These are phyloP conservation scores for Seminavis robusta DNA, from an alignment of 108 stramenopile species.

Conservation along the genomic window DNA sequence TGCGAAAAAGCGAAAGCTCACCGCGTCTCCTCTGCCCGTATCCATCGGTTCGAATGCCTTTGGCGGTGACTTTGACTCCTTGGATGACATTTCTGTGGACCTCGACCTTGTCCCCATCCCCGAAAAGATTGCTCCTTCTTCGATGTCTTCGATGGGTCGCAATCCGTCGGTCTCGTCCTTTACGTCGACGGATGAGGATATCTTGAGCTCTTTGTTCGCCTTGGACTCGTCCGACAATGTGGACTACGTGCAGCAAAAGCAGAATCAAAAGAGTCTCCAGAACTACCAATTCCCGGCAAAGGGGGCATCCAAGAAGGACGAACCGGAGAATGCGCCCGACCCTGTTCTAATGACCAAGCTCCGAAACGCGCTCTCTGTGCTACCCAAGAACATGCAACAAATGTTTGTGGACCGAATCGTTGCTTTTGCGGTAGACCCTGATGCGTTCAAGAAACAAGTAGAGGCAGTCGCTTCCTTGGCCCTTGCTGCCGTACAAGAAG, in stretches of 20 bases:
- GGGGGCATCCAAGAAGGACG: too few species aligned
- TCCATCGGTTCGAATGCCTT: too few species aligned
- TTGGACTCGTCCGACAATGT: slow-evolving; percentile 27
- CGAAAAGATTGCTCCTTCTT: too few species aligned
- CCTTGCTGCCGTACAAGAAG: slow-evolving; percentile 46
- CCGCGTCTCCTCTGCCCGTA: too few species aligned
- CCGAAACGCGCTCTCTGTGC: slow-evolving; percentile 36
- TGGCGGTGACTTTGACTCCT: too few species aligned
- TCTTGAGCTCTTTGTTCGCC: slow-evolving; percentile 23
- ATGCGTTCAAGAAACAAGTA: neutral
- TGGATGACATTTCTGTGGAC: too few species aligned
- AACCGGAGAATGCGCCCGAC: slow-evolving; percentile 36
- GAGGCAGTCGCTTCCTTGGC: slow-evolving; percentile 18
- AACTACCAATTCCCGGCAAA: neutral
- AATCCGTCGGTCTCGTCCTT: too few species aligned
- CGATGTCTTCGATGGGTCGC: too few species aligned
- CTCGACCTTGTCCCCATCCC: too few species aligned
- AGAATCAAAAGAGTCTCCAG: slow-evolving; percentile 4
- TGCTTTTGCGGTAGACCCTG: slow-evolving; percentile 1
- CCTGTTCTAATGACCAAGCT: slow-evolving; percentile 42
- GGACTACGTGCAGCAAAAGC: too few species aligned
- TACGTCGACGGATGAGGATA: slow-evolving; percentile 33
- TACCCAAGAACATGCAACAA: slow-evolving; percentile 52
- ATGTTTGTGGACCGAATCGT: slow-evolving; percentile 62
- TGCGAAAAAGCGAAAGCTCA: too few species aligned